These are phyloP conservation scores for Madurella fahalii DNA, from an alignment of 2,329 filamentous ascomycete species.

Conservation along the genomic window DNA sequence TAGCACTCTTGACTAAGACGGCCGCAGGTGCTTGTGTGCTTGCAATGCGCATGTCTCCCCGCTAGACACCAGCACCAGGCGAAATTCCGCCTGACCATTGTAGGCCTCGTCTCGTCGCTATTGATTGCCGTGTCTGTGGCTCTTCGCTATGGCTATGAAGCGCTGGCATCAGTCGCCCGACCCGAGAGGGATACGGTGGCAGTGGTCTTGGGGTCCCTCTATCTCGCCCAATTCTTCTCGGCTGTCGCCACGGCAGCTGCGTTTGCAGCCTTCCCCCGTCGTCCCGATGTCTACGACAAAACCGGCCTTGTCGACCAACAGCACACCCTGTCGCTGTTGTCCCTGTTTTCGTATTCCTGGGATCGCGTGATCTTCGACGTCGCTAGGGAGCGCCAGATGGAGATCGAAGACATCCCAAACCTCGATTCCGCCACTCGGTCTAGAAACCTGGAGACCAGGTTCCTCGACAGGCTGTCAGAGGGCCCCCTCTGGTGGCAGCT, in stretches of 20 bases:
- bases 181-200: not conserved
- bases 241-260: conserved; percentile 24
- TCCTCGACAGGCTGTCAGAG: conserved; percentile 19
- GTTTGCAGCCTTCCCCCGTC: conserved; percentile 32
- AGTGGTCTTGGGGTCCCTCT: conserved; percentile 20
- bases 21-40: conserved; percentile 23
- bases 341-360: conserved; percentile 31
- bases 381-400: conserved; percentile 29
- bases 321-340: conserved; percentile 30
- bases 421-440: conserved; percentile 31
- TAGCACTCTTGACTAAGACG: not conserved
- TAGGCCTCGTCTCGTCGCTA: conserved; percentile 27
- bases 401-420: conserved; percentile 31
- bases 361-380: conserved; percentile 31
- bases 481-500: conserved; percentile 33
- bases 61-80: conserved; percentile 26
- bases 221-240: conserved; percentile 25
- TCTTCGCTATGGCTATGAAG: conserved; percentile 27
- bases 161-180: conserved; percentile 21
- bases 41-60: conserved; percentile 31
- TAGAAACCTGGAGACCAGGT: conserved; percentile 23
- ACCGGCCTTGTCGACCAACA: conserved; percentile 35
- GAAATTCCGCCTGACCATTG: conserved; percentile 27
- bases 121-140: conserved; percentile 24
- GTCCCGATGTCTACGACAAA: conserved; percentile 32